A percentile compares a stretch with the other conserved stretches of the same genome.
Conservation (phyloP, 305 asterid genomes). For the Caryopteris hybrid region DNA sequence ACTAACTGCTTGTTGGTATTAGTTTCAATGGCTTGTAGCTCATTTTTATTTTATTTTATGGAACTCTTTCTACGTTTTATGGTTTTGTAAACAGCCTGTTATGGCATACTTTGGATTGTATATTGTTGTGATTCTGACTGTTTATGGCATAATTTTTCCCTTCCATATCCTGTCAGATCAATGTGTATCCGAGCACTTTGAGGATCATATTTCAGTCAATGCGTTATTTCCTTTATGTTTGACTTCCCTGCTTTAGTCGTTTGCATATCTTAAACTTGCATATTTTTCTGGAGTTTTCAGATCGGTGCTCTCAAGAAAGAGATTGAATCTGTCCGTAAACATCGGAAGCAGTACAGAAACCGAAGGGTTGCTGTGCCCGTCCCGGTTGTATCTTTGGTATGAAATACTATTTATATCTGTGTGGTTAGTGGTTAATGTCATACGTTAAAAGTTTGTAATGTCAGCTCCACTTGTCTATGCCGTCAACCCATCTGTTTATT, state of each 20-base stretch:
- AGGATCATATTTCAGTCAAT: not conserved
- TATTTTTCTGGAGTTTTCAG: slow-evolving; percentile 33
- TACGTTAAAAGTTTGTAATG: slow-evolving; percentile 1
- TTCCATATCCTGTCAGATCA: slow-evolving; percentile 1
- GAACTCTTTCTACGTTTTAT: not conserved
- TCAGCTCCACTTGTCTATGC: not conserved
- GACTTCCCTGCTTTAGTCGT: slow-evolving; percentile 5
- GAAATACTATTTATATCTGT: slow-evolving; percentile 16
- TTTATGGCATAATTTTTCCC: not conserved
- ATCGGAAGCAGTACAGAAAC: slow-evolving; percentile 86
- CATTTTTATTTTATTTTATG: not conserved
- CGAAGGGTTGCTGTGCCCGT: slow-evolving; percentile 70
- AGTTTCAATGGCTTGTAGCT: slow-evolving; percentile 8
- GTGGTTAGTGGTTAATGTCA: slow-evolving; percentile 3
- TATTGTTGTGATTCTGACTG: not conserved
- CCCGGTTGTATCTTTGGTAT: slow-evolving; percentile 92
- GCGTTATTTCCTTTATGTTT: slow-evolving; percentile 7
- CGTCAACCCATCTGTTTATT: not conserved
- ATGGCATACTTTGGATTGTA: not conserved
- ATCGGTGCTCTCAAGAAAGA: slow-evolving; percentile 85
- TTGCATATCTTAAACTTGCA: slow-evolving; percentile 19
- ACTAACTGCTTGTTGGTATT: not conserved
- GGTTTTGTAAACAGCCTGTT: not conserved
- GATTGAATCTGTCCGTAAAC: slow-evolving; percentile 90
- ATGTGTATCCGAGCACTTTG: slow-evolving; percentile 11